phyloP scores from a whole-genome alignment of 1,284 basidiomycete species.

The Ustilago crameri region DNA sequence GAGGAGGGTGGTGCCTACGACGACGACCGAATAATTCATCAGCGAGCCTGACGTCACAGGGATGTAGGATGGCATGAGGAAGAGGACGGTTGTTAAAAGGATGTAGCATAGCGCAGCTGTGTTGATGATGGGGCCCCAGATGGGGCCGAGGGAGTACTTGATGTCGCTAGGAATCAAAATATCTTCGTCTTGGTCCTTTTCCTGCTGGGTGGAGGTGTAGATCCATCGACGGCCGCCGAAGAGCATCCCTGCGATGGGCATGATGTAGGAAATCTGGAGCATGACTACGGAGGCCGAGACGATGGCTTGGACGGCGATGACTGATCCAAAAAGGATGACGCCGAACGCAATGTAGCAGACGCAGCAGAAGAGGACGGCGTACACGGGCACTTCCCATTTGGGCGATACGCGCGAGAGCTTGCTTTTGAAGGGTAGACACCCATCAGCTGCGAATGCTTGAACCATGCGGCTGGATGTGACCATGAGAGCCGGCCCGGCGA shows the following conservation, averaged over 20 bases:
- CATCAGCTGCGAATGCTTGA: slow-evolving; percentile 42
- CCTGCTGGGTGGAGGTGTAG: slow-evolving; percentile 1
- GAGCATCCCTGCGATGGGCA: slow-evolving; percentile 33
- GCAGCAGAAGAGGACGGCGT: slow-evolving; percentile 29
- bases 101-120: slow-evolving; percentile 35
- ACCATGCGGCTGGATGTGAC: slow-evolving; percentile 38
- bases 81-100: slow-evolving; percentile 35
- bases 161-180: slow-evolving; percentile 27
- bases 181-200: slow-evolving; percentile 16
- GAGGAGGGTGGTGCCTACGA: slow-evolving; percentile 14
- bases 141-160: slow-evolving; percentile 33
- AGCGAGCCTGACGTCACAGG: slow-evolving; percentile 31
- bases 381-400: slow-evolving; percentile 30
- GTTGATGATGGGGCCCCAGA: slow-evolving; percentile 33
- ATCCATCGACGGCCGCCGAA: slow-evolving; percentile 32
- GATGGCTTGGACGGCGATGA: slow-evolving; percentile 32
- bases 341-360: slow-evolving; percentile 27
- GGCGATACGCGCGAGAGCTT: slow-evolving; percentile 28
- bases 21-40: slow-evolving; percentile 43
- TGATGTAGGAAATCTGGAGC: slow-evolving; percentile 37
- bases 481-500: slow-evolving; percentile 39
- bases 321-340: slow-evolving; percentile 38
- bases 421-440: slow-evolving; percentile 24
- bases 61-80: slow-evolving; percentile 30
- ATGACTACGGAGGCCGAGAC: slow-evolving; percentile 36